Evolutionary conservation across 75 land plant genomes (phyloP).

Genomic region (Ceratopteris richardii): DNA sequence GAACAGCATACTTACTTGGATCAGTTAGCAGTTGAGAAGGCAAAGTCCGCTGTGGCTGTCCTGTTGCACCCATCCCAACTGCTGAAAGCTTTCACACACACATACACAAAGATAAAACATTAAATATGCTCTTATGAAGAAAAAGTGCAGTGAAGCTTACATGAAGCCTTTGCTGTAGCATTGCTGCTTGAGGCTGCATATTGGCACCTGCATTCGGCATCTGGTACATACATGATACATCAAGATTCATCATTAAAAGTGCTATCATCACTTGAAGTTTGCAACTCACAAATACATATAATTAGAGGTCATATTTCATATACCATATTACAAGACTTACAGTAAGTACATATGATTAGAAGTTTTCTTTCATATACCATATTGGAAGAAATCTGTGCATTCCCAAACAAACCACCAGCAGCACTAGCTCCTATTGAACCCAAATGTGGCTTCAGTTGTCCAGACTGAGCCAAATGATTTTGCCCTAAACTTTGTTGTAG

Average conservation of each 20-base stretch:
- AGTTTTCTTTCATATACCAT: slow-evolving; percentile 6
- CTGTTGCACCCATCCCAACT: slow-evolving; percentile 15
- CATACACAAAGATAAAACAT: background rate
- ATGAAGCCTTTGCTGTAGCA: slow-evolving; percentile 10
- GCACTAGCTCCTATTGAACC: slow-evolving; percentile 12
- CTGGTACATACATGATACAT: background rate
- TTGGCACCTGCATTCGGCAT: background rate
- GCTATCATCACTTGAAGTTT: no score
- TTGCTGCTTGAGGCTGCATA: slow-evolving; percentile 1
- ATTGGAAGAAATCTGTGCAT: slow-evolving; percentile 18
- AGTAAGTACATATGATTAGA: background rate
- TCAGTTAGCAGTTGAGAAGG: slow-evolving; percentile 17
- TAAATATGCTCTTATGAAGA: background rate
- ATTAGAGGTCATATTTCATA: no score
- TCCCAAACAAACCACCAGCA: slow-evolving; percentile 20
- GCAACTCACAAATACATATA: no score
- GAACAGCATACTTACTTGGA: slow-evolving; percentile 12
- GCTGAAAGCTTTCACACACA: background rate
- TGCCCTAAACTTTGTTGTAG: slow-evolving; percentile 6
- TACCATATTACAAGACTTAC: no score
- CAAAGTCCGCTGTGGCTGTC: slow-evolving; percentile 22
- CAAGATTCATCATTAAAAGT: no score
- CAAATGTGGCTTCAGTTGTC: slow-evolving; percentile 24
- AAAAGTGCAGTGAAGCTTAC: slow-evolving; percentile 3
- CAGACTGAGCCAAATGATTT: slow-evolving; percentile 16